Conservation (phyloP, 2,329 filamentous ascomycete genomes). For the Sclerotinia glacialis region DNA sequence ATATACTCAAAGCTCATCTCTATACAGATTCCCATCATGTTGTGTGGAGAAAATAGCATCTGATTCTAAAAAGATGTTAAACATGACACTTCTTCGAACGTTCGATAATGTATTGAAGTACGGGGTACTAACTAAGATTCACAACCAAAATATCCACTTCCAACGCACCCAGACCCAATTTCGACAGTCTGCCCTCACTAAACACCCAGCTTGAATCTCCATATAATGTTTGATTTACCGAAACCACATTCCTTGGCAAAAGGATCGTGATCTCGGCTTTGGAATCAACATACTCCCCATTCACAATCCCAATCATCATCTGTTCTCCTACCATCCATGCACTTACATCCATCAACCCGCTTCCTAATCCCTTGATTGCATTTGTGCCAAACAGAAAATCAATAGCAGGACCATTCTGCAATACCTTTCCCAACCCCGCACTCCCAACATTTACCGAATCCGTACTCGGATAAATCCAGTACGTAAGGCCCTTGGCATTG, state of each 20-base stretch:
- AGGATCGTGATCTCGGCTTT: slow-evolving; percentile 24
- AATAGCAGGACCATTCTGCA: slow-evolving; percentile 40
- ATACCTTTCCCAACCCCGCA: slow-evolving; percentile 42
- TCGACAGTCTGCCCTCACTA: slow-evolving; percentile 27
- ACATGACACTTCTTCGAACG: not conserved
- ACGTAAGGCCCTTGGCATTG: slow-evolving; percentile 47
- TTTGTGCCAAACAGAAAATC: slow-evolving; percentile 41
- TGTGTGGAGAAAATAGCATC: no score
- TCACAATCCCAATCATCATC: slow-evolving; percentile 44
- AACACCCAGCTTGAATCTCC: slow-evolving; percentile 31
- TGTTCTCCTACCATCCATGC: slow-evolving; percentile 42
- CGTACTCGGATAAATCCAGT: slow-evolving; percentile 48
- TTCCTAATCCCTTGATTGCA: slow-evolving; percentile 27
- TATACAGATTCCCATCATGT: no score
- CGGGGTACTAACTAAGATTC: slow-evolving; percentile 21
- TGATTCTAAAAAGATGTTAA: not conserved
- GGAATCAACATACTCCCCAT: slow-evolving; percentile 37
- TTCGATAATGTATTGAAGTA: no score
- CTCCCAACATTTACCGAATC: slow-evolving; percentile 35
- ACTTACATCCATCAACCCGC: slow-evolving; percentile 40
- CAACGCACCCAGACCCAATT: slow-evolving; percentile 29
- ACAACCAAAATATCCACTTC: slow-evolving; percentile 33
- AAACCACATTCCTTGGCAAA: slow-evolving; percentile 25
- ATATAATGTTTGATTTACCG: slow-evolving; percentile 28
- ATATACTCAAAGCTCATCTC: no score